These are phyloP conservation scores for Pyricularia sp. DNA, from an alignment of 2,329 filamentous ascomycete species.

Conservation along the genomic window DNA sequence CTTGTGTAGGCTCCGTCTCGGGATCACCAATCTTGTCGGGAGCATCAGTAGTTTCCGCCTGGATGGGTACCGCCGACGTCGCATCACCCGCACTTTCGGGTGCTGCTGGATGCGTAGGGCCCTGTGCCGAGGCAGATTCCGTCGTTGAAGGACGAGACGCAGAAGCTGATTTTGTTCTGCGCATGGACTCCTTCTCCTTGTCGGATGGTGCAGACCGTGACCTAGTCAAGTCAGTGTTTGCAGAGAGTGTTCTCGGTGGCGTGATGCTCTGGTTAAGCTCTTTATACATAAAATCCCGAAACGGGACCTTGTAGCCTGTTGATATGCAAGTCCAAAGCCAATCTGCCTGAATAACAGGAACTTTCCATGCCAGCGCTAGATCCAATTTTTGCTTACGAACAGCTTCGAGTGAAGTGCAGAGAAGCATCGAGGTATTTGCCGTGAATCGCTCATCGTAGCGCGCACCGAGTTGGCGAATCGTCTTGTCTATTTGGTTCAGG, in stretches of 20 bases:
- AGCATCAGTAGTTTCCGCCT: neutral
- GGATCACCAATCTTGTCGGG: neutral
- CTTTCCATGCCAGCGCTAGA: conserved; percentile 58
- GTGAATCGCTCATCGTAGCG: conserved; percentile 69
- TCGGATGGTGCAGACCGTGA: conserved; percentile 5
- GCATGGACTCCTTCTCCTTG: conserved; percentile 1
- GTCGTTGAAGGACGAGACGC: neutral
- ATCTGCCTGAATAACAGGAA: conserved; percentile 66
- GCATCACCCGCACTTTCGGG: conserved; percentile 16
- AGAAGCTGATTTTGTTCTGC: neutral
- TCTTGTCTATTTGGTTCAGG: conserved; percentile 69
- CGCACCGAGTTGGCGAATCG: conserved; percentile 64
- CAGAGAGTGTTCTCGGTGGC: conserved; percentile 6
- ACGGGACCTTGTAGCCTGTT: conserved; percentile 33
- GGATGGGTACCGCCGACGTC: conserved; percentile 8
- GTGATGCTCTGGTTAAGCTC: conserved; percentile 24
- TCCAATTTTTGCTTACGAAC: conserved; percentile 65
- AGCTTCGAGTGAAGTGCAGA: conserved; percentile 49
- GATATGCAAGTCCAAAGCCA: conserved; percentile 81
- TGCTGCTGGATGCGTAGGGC: neutral
- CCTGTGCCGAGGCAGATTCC: neutral
- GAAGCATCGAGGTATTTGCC: conserved; percentile 56
- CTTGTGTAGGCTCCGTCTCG: neutral
- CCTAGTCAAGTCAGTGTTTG: conserved; percentile 3
- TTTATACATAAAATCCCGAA: conserved; percentile 33